These are phyloP conservation scores for Chlamydomonas urium DNA, from an alignment of 139 green algal genomes.

Conservation along the genomic window DNA sequence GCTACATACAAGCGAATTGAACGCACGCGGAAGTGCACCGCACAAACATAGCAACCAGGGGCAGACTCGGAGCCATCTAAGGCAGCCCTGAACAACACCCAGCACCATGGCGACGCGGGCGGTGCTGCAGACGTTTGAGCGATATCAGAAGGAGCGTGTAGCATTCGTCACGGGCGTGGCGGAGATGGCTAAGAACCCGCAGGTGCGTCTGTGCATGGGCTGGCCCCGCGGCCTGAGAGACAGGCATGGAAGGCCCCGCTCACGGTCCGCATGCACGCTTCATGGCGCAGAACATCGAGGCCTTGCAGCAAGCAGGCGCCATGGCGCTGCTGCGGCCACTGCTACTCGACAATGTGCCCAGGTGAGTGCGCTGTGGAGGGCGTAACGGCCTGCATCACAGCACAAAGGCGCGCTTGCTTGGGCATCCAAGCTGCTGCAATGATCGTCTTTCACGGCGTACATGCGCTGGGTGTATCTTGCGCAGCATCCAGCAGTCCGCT, in stretches of 20 bases:
- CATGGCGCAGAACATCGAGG: slow-evolving; percentile 75
- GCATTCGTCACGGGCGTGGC: slow-evolving; percentile 77
- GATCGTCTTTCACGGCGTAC: no score
- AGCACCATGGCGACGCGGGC: slow-evolving; percentile 62
- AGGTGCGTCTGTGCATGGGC: slow-evolving; percentile 41
- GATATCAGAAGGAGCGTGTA: slow-evolving; percentile 79
- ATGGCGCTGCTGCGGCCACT: slow-evolving; percentile 76
- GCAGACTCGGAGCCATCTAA: no score
- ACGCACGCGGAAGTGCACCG: no score
- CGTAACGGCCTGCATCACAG: neutral
- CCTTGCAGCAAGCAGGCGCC: slow-evolving; percentile 72
- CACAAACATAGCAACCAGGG: no score
- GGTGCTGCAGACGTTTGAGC: slow-evolving; percentile 78
- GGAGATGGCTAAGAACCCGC: slow-evolving; percentile 77
- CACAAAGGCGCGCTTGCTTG: neutral
- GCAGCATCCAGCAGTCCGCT: slow-evolving; percentile 84
- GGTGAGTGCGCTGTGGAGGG: slow-evolving; percentile 29
- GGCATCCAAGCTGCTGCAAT: no score
- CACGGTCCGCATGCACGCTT: neutral
- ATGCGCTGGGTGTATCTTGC: slow-evolving; percentile 13
- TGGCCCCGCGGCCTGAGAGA: no score
- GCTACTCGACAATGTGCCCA: slow-evolving; percentile 82
- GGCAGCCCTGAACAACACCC: no score
- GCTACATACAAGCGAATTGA: no score
- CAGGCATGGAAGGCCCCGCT: neutral